Base-by-base conservation (phyloP, 164 flowering plant species). In the Santalum album region DNA sequence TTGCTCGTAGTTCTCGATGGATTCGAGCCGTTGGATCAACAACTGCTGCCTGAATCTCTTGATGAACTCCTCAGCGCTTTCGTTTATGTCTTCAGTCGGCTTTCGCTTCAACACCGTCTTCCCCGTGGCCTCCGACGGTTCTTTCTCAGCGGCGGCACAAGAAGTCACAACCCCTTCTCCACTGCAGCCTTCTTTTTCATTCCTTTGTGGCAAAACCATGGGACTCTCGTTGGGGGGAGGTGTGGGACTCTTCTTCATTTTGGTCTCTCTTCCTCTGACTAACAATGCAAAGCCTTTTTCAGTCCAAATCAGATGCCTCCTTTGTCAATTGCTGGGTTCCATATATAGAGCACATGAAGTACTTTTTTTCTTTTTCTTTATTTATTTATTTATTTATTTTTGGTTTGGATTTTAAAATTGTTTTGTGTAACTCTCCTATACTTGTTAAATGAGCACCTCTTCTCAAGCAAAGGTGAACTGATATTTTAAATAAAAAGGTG, bases 41-140 rank as follows among this genome's bases (percentile, higher is more conserved):
- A 88, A 65, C 50, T 85, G 83, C 23, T 75, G 66, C 74, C 76
- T 77, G 71, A 83, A 88, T 12, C 72, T 74, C 72, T 63, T 64
- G 64, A 88, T 85, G 74, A 85, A 85, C 1, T 72, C 82, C 29
- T 88, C 92, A 0, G 92, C 96, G 18, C 86, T 70, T 57, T 71
- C 66, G 53, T 87, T 65, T 19, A 87, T 70, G 51, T 91, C 91
- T 40, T 60, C 77, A 1, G 79, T 34, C 0, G 73, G 42, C 59
- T 61, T 68, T 40, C 57, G 73, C 69, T 73, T 77, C 16, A 61
- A 48, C 68, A 52, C 9, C 34, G 34, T 65, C 54, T 59, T 71
- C 24, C 22, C 50, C 22, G 17, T 56, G 32, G 25, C 29, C 18
- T 20, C 42, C 17, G 43, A 38, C 10, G 45, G 45, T 3, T 49